phyloP scores from a whole-genome alignment of 352 stramenopile species.

The Elongisporangium prolatum region DNA sequence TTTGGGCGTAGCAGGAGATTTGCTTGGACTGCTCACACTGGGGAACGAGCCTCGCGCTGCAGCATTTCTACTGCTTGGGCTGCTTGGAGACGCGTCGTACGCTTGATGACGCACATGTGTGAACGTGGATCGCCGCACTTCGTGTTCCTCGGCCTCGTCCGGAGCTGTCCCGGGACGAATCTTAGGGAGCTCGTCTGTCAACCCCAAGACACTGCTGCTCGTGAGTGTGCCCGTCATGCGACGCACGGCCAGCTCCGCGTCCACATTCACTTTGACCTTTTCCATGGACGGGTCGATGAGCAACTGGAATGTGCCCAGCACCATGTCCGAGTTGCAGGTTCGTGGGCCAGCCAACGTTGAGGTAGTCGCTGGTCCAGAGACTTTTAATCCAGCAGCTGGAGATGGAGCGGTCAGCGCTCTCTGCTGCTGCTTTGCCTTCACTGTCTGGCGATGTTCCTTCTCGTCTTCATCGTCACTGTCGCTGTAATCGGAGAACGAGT shows the following conservation, averaged over 20 bases:
- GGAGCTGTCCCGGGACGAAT: slow-evolving; percentile 34
- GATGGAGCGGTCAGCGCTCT: slow-evolving; percentile 7
- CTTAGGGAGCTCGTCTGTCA: slow-evolving; percentile 36
- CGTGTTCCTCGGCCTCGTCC: slow-evolving; percentile 11
- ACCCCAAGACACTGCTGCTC: slow-evolving; percentile 11
- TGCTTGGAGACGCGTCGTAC: slow-evolving; percentile 3
- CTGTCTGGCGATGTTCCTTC: slow-evolving; percentile 7
- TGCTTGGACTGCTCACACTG: slow-evolving; percentile 18
- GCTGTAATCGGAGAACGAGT: slow-evolving; percentile 36
- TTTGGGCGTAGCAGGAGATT: slow-evolving; percentile 45
- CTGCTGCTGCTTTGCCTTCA: slow-evolving; percentile 11
- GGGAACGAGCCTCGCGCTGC: slow-evolving; percentile 10
- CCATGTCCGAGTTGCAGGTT: slow-evolving; percentile 48
- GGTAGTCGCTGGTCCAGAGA: slow-evolving; percentile 8
- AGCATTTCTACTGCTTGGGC: slow-evolving; percentile 10
- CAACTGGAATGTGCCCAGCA: slow-evolving; percentile 45
- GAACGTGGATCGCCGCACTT: slow-evolving; percentile 23
- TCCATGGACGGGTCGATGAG: slow-evolving; percentile 45
- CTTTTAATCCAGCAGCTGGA: slow-evolving; percentile 3
- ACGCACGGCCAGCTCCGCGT: slow-evolving; percentile 40
- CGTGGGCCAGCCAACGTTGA: slow-evolving; percentile 30
- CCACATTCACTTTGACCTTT: slow-evolving; percentile 59
- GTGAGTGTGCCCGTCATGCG: slow-evolving; percentile 13
- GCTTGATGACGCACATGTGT: slow-evolving; percentile 31
- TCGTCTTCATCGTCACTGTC: slow-evolving; percentile 30